phyloP scores from a whole-genome alignment of 1,139 yeast species.

The Entelexis sorbosivorans region DNA sequence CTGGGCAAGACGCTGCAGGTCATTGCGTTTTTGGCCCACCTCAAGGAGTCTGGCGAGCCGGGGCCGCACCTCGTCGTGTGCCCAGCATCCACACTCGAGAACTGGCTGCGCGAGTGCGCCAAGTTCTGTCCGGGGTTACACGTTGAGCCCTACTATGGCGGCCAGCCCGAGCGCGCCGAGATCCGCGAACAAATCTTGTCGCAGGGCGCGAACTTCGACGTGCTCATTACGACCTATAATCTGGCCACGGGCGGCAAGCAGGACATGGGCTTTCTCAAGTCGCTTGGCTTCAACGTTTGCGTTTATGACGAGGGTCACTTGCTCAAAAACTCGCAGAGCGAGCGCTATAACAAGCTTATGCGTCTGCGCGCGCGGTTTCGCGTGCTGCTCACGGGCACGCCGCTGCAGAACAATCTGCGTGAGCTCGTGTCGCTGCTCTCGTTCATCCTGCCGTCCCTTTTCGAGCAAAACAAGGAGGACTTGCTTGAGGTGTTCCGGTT shows the following conservation, averaged over 20 bases:
- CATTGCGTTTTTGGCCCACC: constrained; percentile 78
- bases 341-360: constrained; percentile 79
- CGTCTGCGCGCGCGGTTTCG: constrained; percentile 69
- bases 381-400: constrained; percentile 86
- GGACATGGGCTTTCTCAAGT: constrained; percentile 68
- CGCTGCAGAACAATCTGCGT: constrained; percentile 80
- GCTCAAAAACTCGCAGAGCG: constrained; percentile 80
- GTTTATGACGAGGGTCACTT: constrained; percentile 97
- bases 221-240: constrained; percentile 85
- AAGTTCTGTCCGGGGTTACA: constrained; percentile 71
- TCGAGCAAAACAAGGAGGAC: constrained; percentile 73
- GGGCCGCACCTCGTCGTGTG: constrained; percentile 79
- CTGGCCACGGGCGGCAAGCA: constrained; percentile 78
- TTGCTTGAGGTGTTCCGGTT: constrained; percentile 73
- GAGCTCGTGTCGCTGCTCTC: constrained; percentile 84
- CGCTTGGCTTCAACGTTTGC: constrained; percentile 68
- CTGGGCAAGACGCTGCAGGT: constrained; percentile 94
- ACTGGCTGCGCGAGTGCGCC: constrained; percentile 90
- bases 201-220: constrained; percentile 55
- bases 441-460: constrained; percentile 76
- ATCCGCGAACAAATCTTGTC: constrained; percentile 52
- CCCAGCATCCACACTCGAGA: constrained; percentile 92
- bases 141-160: constrained; percentile 90
- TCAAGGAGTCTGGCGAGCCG: constrained; percentile 48
- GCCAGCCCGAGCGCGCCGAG: constrained; percentile 73